A percentile compares a stretch with the other conserved stretches of the same genome.
Conservation (phyloP, 371 early-diverging fungal species). For the Saksenaea vasiformis region DNA sequence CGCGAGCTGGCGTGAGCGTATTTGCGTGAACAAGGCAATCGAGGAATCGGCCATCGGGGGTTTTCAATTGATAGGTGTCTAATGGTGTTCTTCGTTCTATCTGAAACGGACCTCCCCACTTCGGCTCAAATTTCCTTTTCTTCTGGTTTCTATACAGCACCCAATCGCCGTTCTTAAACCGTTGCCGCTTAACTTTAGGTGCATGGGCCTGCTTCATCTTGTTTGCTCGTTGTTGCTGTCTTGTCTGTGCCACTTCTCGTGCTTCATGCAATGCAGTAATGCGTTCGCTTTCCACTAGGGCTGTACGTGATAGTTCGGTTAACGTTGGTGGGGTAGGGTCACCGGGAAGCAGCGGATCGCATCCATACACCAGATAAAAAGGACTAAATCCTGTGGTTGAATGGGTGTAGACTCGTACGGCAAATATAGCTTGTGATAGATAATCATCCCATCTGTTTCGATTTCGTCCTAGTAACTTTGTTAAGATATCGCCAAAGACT, state of each 20-base stretch:
- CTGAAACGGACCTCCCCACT: neutral
- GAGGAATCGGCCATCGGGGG: neutral
- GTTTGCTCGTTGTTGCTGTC: neutral
- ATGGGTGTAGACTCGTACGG: conserved; percentile 17
- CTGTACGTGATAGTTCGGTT: neutral
- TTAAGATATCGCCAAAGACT: too few relatives aligned
- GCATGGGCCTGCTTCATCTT: neutral
- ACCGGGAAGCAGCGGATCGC: conserved; percentile 15
- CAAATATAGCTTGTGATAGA: conserved; percentile 15
- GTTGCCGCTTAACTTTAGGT: neutral
- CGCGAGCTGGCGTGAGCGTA: neutral
- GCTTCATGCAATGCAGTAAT: neutral
- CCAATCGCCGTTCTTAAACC: neutral
- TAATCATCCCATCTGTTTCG: conserved; percentile 13
- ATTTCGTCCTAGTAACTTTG: neutral
- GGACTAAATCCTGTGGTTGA: conserved; percentile 12
- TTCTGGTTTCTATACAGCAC: neutral
- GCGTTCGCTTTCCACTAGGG: neutral
- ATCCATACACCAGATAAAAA: conserved; percentile 19
- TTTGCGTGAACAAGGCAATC: neutral
- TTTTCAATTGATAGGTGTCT: neutral
- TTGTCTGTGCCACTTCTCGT: neutral
- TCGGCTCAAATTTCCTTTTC: neutral
- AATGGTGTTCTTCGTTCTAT: neutral
- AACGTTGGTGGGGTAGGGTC: conserved; percentile 1